These are phyloP conservation scores for Saitozyma sp. DNA, from an alignment of 768 basidiomycete genomes.

Conservation along the genomic window DNA sequence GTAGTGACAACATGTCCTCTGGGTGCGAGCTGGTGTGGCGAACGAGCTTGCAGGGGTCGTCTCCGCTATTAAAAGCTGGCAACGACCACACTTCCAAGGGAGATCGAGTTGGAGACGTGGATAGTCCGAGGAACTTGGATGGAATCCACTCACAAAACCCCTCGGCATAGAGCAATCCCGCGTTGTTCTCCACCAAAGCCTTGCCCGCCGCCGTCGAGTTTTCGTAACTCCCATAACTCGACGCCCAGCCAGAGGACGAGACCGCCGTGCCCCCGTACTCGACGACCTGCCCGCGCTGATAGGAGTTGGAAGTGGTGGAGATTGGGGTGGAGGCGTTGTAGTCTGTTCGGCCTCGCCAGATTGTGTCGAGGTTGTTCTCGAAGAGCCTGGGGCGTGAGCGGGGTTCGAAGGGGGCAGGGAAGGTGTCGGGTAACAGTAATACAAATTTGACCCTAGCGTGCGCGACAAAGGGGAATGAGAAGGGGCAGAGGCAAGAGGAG, in stretches of 20 bases:
- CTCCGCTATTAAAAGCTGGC: too few relatives aligned
- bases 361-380: constrained; percentile 10
- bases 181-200: constrained; percentile 54
- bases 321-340: constrained; percentile 59
- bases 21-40: neutral
- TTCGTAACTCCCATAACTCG: constrained; percentile 54
- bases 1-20: neutral
- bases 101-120: too few relatives aligned
- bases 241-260: constrained; percentile 59
- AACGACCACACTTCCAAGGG: too few relatives aligned
- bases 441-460: too few relatives aligned
- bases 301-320: constrained; percentile 38
- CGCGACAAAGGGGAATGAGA: too few relatives aligned
- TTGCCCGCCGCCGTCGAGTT: constrained; percentile 55
- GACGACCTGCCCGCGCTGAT: constrained; percentile 8
- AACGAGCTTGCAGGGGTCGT: too few relatives aligned
- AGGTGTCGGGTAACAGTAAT: too few relatives aligned
- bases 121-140: too few relatives aligned
- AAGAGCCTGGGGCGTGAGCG: neutral
- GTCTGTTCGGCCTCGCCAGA: constrained; percentile 58
- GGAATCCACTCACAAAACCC: constrained; percentile 54
- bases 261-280: constrained; percentile 14
- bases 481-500: too few relatives aligned
- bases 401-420: too few relatives aligned
- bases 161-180: constrained; percentile 64